Percentiles rank a stretch among this genome's conserved stretches.
Conservation (phyloP, 129 eudicot genomes). For the Flaveria sonorensis region DNA sequence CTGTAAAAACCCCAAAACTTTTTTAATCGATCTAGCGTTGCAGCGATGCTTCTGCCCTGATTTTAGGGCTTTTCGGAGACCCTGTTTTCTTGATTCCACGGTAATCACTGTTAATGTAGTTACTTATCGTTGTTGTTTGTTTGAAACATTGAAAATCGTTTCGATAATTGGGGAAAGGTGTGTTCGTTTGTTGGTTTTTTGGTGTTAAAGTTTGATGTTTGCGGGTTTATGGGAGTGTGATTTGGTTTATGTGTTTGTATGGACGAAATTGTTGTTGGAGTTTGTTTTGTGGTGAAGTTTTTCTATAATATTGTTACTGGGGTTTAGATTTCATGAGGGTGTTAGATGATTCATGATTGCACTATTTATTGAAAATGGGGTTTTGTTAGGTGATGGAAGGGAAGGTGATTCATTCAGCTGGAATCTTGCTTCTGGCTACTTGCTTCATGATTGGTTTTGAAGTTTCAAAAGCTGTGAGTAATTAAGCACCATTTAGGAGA, state of each 20-base stretch:
- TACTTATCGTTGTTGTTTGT: background rate
- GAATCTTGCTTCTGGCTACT: slow-evolving; percentile 37
- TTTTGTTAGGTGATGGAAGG: slow-evolving; percentile 43
- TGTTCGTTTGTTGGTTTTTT: background rate
- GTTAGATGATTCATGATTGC: slow-evolving; percentile 14
- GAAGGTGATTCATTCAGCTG: slow-evolving; percentile 26
- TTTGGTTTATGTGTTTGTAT: slow-evolving; percentile 3
- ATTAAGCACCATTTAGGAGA: background rate
- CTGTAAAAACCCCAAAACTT: background rate
- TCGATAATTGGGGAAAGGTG: background rate
- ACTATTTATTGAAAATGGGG: background rate
- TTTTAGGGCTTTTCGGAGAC: slow-evolving; percentile 28
- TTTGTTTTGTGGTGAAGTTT: background rate
- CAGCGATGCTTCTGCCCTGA: slow-evolving; percentile 25
- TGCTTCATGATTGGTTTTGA: slow-evolving; percentile 44
- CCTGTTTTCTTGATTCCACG: background rate
- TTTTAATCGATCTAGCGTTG: slow-evolving; percentile 13
- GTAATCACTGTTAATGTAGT: slow-evolving; percentile 22
- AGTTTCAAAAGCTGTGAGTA: slow-evolving; percentile 46
- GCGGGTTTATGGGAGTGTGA: slow-evolving; percentile 10
- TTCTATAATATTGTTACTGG: too few relatives aligned
- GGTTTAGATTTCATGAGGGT: background rate
- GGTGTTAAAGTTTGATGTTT: background rate
- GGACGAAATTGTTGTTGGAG: background rate
- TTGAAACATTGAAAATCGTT: slow-evolving; percentile 1